phyloP scores from a whole-genome alignment of 768 basidiomycete species.

The Suillus plorans region DNA sequence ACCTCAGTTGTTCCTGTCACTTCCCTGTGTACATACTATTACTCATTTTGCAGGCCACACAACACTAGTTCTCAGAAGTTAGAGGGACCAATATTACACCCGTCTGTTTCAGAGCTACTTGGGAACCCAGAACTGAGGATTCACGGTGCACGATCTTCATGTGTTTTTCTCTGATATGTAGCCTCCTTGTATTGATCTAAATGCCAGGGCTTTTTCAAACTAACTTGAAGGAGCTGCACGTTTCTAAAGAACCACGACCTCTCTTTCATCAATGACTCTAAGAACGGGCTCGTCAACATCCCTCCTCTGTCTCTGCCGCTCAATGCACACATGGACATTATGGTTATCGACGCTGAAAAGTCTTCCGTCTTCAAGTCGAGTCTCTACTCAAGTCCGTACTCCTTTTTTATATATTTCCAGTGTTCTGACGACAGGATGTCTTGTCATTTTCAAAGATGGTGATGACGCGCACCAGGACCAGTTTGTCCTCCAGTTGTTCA shows the following conservation, averaged over 20 bases:
- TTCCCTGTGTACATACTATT: slow-evolving; percentile 60
- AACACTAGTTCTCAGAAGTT: slow-evolving; percentile 64
- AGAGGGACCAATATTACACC: slow-evolving; percentile 75
- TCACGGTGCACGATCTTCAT: slow-evolving; percentile 82
- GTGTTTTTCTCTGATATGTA: slow-evolving; percentile 19
- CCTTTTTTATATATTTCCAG: slow-evolving; percentile 90
- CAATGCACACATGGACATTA: slow-evolving; percentile 81
- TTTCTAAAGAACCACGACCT: slow-evolving; percentile 90
- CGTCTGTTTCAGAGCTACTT: slow-evolving; percentile 74
- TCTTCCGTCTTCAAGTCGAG: slow-evolving; percentile 99
- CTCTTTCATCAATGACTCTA: slow-evolving; percentile 79
- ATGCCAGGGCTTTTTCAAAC: slow-evolving; percentile 75
- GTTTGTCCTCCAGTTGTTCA: slow-evolving; percentile 96
- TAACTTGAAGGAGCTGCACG: slow-evolving; percentile 80
- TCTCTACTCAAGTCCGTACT: slow-evolving; percentile 52
- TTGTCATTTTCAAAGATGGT: slow-evolving; percentile 98
- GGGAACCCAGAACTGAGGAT: slow-evolving; percentile 82
- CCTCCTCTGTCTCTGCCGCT: slow-evolving; percentile 85
- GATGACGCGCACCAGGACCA: slow-evolving; percentile 99
- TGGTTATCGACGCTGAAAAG: slow-evolving; percentile 87
- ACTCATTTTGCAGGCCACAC: not conserved
- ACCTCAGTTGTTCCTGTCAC: slow-evolving; percentile 50
- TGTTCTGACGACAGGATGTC: slow-evolving; percentile 84
- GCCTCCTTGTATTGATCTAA: slow-evolving; percentile 27
- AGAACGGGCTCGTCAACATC: slow-evolving; percentile 78